Evolutionary conservation across 768 basidiomycete genomes (phyloP), one percentile per base, ranked within the genome.

Genomic region (Tylopilus plumbeoviolaceoides): DNA sequence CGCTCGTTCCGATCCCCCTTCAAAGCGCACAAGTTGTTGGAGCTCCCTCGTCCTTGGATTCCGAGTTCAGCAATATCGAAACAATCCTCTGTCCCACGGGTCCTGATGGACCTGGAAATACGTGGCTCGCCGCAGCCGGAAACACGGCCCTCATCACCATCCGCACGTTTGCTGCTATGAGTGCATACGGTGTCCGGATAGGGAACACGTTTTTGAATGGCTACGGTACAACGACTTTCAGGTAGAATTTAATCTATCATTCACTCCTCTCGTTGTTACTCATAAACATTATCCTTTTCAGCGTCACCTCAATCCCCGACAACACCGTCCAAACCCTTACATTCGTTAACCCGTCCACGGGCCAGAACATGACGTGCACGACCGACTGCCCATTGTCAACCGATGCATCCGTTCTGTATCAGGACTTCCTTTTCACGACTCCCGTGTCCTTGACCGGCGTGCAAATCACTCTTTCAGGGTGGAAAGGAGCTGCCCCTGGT

Each of bases 251-350:
- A 30, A 55, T 41, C 23, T 25, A 10, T 1, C 36, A 18, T 41
- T 28, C 23, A 23, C 23, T 23, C 23, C 23, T 23, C 11, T 38
- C n/a, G 7, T 46, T 54, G 30, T 48, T 28, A 49, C 25, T n/a
- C 60, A 44, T n/a, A 7, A 7, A n/a, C 36, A 7, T 47, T 14
- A 27, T n/a, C 49, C n/a, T 54, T 42, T 44, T 36, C 51, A 95
- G 95, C 62, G 73, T 95, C 39, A 85, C 87, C 1, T 84, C 94
- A 31, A 84, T 98, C 55, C 97, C 97, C 0, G 89, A 95, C 69
- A 94, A 97, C 69, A 77, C 77, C 7, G 81, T 91, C 12, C 85
- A 86, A 67, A 78, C 80, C 5, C 73, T 99, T 56, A 78, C 80
- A 28, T 98, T 87, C 65, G 66, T 87, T 30, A 89, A 98, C 67